These are phyloP conservation scores for Trametes cinnabarina DNA, from an alignment of 768 basidiomycete species.

Conservation along the genomic window DNA sequence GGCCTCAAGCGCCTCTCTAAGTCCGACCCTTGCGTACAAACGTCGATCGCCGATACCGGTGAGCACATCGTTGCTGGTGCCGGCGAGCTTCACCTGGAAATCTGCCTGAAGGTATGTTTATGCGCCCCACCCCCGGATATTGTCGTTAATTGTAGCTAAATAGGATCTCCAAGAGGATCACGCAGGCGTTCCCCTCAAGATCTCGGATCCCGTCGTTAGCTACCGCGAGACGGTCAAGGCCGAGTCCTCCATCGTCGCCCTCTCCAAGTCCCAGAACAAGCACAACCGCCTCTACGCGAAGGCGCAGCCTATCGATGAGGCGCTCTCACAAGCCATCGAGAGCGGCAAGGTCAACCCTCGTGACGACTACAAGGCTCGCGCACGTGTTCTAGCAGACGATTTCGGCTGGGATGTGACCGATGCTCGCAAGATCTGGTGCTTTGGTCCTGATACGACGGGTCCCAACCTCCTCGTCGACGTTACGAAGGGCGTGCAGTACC, in stretches of 20 bases:
- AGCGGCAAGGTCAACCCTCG: constrained; percentile 78
- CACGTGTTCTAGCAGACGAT: constrained; percentile 93
- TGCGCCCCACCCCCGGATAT: background rate
- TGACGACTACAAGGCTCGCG: constrained; percentile 97
- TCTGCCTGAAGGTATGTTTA: constrained; percentile 87
- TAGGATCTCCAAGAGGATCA: constrained; percentile 99
- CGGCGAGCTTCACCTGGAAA: constrained; percentile 98
- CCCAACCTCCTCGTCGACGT: constrained; percentile 96
- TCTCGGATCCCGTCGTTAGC: constrained; percentile 95
- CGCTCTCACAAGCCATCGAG: constrained; percentile 92
- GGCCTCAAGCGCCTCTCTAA: constrained; percentile 99
- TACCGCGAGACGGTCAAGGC: constrained; percentile 97
- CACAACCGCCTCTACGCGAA: constrained; percentile 98
- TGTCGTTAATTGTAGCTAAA: background rate
- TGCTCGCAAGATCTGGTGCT: constrained; percentile 99
- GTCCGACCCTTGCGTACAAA: constrained; percentile 98
- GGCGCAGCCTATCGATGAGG: constrained; percentile 91
- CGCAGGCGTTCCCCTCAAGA: constrained; percentile 98
- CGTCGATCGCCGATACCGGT: constrained; percentile 87
- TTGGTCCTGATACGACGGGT: constrained; percentile 97
- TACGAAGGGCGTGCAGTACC: constrained; percentile 98
- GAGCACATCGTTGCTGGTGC: constrained; percentile 99
- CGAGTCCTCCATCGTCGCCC: constrained; percentile 92
- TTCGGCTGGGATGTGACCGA: constrained; percentile 99
- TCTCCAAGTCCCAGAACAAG: constrained; percentile 99